Base-by-base conservation (phyloP, 495 filamentous ascomycete species). In the Daldinia bambusicola region DNA sequence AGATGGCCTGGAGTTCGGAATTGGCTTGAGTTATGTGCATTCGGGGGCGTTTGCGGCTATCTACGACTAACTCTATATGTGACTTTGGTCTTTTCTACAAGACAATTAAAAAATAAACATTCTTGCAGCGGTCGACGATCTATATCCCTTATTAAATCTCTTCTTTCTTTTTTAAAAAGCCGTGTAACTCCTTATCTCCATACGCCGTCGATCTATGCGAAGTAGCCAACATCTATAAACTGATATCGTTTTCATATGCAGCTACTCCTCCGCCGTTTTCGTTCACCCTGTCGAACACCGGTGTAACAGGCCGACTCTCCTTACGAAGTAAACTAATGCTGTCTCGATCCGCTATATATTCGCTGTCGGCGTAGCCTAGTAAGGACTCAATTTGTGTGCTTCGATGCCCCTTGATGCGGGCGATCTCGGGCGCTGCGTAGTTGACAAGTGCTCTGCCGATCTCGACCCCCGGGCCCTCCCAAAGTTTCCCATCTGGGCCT, bases 361-460 rank as follows among this genome's bases (percentile, higher is more conserved):
- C 93, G 65, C 91, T 94, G 74, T 98, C 94, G 32, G 94, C 90
- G 83, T 97, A 99, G 4, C 95, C 95, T 38, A 99, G 76, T 32
- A 94, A 70, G 0, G 85, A 81, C 48, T 89, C 84, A 64, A 99
- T 97, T 75, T 95, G 90, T 0, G 82, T 86, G 75, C 94, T 98
- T 71, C 89, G 87, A 63, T 90, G 84, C 0, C 95, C 95, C 80
- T 92, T 94, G 69, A 98, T 96, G 56, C 91, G 83, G 57, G 80
- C 80, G 66, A 98, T 93, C 79, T 99, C 94, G 2, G 84, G 79
- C 13, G 92, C 88, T n/a, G 91, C 90, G 70, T 98, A 99, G 74
- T 98, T 98, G 26, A 97, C 93, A 43, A 98, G 78, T n/a, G 93
- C 93, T 40, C 95, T 84, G 0, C 96, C 95, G 22, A 98, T 90